These are phyloP conservation scores for Trichosporon sp. DNA, from an alignment of 1,284 basidiomycete species.

Conservation along the genomic window DNA sequence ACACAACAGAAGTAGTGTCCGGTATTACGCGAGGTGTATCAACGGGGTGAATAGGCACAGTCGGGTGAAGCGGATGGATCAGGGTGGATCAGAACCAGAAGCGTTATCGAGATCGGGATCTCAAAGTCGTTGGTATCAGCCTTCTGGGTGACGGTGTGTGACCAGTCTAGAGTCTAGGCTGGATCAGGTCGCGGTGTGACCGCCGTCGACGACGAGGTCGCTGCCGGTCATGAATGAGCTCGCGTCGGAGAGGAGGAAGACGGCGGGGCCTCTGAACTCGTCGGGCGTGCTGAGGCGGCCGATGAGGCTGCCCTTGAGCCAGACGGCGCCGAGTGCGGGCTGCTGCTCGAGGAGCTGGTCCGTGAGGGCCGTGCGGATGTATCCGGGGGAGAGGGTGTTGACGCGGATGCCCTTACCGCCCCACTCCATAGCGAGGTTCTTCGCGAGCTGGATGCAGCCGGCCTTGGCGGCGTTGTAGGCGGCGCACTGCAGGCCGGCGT, in stretches of 20 bases:
- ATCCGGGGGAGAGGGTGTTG: constrained; percentile 19
- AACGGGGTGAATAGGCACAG: not conserved
- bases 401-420: constrained; percentile 66
- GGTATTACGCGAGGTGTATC: not conserved
- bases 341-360: constrained; percentile 20
- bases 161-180: not conserved
- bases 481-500: constrained; percentile 56
- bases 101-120: not conserved
- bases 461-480: constrained; percentile 61
- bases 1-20: not conserved
- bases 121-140: not conserved
- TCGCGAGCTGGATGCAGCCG: constrained; percentile 72
- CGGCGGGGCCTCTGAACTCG: constrained; percentile 27
- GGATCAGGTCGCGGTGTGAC: constrained; percentile 30
- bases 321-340: constrained; percentile 21
- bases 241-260: constrained; percentile 50
- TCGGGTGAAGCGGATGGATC: not conserved
- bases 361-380: constrained; percentile 57
- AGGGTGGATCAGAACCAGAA: not conserved
- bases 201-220: constrained; percentile 43
- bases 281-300: constrained; percentile 18
- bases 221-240: constrained; percentile 42
- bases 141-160: no score
- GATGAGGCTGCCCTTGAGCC: constrained; percentile 19
- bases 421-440: constrained; percentile 78